Base-by-base conservation (phyloP, 352 stramenopile genomes). In the Blastocystis sp. region DNA sequence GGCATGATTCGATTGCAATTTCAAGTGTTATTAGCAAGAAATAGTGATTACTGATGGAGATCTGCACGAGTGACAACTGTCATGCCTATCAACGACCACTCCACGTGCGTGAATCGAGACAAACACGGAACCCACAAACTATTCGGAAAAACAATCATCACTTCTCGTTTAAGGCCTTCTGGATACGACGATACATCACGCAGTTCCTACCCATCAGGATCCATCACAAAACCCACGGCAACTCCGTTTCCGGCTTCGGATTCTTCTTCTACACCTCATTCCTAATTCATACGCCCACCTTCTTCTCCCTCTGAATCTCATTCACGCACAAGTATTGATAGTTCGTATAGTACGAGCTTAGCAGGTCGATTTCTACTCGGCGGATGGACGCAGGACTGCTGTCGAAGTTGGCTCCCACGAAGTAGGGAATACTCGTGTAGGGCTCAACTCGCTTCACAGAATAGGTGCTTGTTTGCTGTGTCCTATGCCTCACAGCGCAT, bases 191-290 rank as follows among this genome's bases (percentile, higher is more conserved):
- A 63, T 79, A 79, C 45, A 61, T 79, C 69, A 43, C 38, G 52
- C 69, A 79, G n/a, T 61, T 79, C 45, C 69, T 79, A 79, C 48
- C 62, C 48, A 64, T 64, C 19, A 79, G 42, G n/a, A 1, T 19
- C 1, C 57, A n/a, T 10, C 17, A 28, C 48, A 34, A 65, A 14
- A 14, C 43, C 1, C 21, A 79, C 69, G 19, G 11, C 28, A 79
- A 3, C 57, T 79, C 69, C 24, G 3, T 43, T 43, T 9, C 60
- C 57, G 34, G 38, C 60, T 28, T 79, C 63, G 24, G 40, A 0
- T 65, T 63, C 40, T 79, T 54, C 34, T 42, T 79, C 69, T 60
- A 61, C 63, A 70, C 63, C 0, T 79, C 0, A 62, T 34, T 6
- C 1, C n/a, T 14, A 38, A 62, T 11, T 3, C 43, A 10, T 14